Base-by-base conservation (phyloP, 2,329 filamentous ascomycete genomes). In the Acrocalymma vagum region DNA sequence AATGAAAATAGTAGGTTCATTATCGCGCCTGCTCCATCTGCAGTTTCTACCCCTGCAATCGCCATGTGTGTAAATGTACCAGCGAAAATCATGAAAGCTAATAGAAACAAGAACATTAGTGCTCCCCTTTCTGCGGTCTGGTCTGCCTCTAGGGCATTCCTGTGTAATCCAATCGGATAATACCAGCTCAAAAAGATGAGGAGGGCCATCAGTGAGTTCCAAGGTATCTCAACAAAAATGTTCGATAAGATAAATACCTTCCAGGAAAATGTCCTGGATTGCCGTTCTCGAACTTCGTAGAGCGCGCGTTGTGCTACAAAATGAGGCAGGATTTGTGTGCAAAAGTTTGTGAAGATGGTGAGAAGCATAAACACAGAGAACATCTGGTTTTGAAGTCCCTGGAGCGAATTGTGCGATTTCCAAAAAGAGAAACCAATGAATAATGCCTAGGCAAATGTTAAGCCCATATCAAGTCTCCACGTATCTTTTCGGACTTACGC, bases 211-310 rank as follows among this genome's bases (percentile, higher is more conserved):
- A 93, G 64, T 0, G 83, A 78, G 60, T 92, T 88, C 82, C 87
- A 95, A 0, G 88, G 86, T 2, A 95, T 72, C 65, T 95, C 90
- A 35, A 90, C 88, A 22, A 90, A 71, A 48, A 95, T 87, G 65
- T 91, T 87, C 30, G 85, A 82, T 15, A 90, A 72, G 76, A 93
- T 86, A 63, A 94, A 93, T 4, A 87, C 82, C 65, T 85, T 82
- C 89, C 89, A 94, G 38, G 82, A 83, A 66, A 93, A 94, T 0
- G 86, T 85, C 73, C 90, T 91, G 24, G 86, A 88, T 0, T 87
- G 88, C 5, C 88, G 81, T 71, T 94, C 90, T 32, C 88, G 87
- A n/a, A 85, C 87, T 70, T 94, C 88, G 66, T 91, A 94, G 0
- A 93, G 77, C 6, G 84, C 82, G 27, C 88, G 82, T 58, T 90